Evolutionary conservation across 2,329 filamentous ascomycete species (phyloP).

Genomic region (Clonostachys byssicola): DNA sequence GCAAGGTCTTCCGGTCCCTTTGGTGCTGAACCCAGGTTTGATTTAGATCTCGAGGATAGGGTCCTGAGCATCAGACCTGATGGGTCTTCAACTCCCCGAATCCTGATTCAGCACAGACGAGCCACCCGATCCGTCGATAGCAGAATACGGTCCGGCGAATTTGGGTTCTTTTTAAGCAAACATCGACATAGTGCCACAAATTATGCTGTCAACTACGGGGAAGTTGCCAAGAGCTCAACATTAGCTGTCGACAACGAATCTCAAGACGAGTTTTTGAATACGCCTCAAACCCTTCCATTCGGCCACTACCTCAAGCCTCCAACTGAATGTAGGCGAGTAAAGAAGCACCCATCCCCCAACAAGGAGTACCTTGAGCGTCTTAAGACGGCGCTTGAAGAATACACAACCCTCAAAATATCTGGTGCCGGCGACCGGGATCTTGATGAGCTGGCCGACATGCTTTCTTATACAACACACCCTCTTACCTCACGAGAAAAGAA

Average conservation of each 20-base stretch:
- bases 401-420: slow-evolving; percentile 12
- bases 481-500: slow-evolving; percentile 21
- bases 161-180: no score
- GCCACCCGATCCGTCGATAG: no score
- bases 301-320: not conserved
- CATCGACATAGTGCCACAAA: no score
- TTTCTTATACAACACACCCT: slow-evolving; percentile 6
- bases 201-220: no score
- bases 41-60: slow-evolving; percentile 29
- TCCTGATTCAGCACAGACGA: not conserved
- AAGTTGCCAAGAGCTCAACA: no score
- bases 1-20: slow-evolving; percentile 12
- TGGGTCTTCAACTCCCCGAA: slow-evolving; percentile 31
- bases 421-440: slow-evolving; percentile 9
- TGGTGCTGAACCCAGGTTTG: slow-evolving; percentile 29
- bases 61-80: slow-evolving; percentile 26
- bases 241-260: no score
- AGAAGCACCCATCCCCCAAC: slow-evolving; percentile 41
- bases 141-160: no score
- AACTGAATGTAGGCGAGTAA: slow-evolving; percentile 10
- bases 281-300: no score
- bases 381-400: slow-evolving; percentile 25
- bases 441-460: slow-evolving; percentile 21
- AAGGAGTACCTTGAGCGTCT: slow-evolving; percentile 32
- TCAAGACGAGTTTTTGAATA: no score